Base-by-base conservation (phyloP, 805 yeast species). In the Metschnikowia baotianmanensis region DNA sequence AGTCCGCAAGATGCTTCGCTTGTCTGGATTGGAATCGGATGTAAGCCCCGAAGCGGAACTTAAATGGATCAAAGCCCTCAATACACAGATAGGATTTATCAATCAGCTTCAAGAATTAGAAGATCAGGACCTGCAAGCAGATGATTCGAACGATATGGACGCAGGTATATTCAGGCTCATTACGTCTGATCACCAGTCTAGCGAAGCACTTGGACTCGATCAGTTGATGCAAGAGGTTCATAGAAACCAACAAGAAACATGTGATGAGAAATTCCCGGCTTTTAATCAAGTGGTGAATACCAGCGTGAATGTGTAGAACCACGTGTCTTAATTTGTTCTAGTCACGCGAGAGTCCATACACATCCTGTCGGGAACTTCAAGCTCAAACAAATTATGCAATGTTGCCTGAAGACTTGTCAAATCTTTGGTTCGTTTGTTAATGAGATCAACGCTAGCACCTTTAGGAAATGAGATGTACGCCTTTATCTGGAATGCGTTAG, bases 331-430 rank as follows among this genome's bases (percentile, higher is more conserved):
- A 13, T 22, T 24, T 10, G 37, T 9, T 27, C 50, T 24, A n/a
- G 52, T 48, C 22, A 84, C 72, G 50, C 96, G 74, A 1, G 90
- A 78, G 58, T 89, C 96, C 88, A 89, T 86, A 19, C 73, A 69
- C 56, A 78, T 78, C 47, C 96, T 72, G 55, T 86, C 93, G 5
- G 96, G 95, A 23, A 85, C 76, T 15, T 70, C 77, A 34, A 90
- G 69, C 34, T 78, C 78, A 7, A 90, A 72, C 36, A 88, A 67
- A 11, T 89, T 89, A 42, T 72, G 65, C 45, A 90, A 64, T 36
- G 82, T 86, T 15, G 69, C 77, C 59, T 86, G 86, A 28, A 88
- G 63, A 33, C 63, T 67, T 34, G 79, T 65, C 47, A 90, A 64
- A 40, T 82, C 81, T 42, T 76, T 77, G 4, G 82, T 77, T 1